These are phyloP conservation scores for Aspergillus novofumigatus DNA, from an alignment of 2,329 filamentous ascomycete species.

Conservation along the genomic window DNA sequence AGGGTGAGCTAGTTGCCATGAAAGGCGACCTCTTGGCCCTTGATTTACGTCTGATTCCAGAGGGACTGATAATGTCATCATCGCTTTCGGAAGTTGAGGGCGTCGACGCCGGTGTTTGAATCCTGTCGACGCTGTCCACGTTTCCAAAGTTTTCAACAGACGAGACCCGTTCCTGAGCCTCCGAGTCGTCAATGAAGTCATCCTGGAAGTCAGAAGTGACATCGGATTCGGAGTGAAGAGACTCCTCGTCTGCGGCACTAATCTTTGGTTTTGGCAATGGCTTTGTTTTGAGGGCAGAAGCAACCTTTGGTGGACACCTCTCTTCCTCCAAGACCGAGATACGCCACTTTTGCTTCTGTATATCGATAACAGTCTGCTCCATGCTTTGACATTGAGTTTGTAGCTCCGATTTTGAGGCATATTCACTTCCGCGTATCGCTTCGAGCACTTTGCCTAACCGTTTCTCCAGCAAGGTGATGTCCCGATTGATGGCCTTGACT, in stretches of 20 bases:
- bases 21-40: constrained; percentile 5
- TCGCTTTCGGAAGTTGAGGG: constrained; percentile 18
- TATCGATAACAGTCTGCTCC: constrained; percentile 62
- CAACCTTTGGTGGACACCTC: constrained; percentile 26
- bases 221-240: constrained; percentile 27
- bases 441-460: constrained; percentile 55
- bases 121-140: neutral
- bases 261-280: constrained; percentile 2
- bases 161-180: neutral
- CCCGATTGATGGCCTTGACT: constrained; percentile 43
- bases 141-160: neutral
- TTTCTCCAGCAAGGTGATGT: constrained; percentile 42
- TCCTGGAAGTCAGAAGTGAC: constrained; percentile 14
- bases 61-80: constrained; percentile 21
- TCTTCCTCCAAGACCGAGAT: constrained; percentile 37
- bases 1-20: constrained; percentile 7
- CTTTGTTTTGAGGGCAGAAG: constrained; percentile 10
- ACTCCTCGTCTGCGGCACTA: constrained; percentile 28
- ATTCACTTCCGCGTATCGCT: constrained; percentile 52
- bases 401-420: constrained; percentile 52
- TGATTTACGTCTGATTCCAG: constrained; percentile 13
- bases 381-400: constrained; percentile 55
- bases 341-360: constrained; percentile 44
- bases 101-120: neutral
- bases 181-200: constrained; percentile 29